These are phyloP conservation scores for Naganishia sp. DNA, from an alignment of 1,284 basidiomycete species.

Conservation along the genomic window DNA sequence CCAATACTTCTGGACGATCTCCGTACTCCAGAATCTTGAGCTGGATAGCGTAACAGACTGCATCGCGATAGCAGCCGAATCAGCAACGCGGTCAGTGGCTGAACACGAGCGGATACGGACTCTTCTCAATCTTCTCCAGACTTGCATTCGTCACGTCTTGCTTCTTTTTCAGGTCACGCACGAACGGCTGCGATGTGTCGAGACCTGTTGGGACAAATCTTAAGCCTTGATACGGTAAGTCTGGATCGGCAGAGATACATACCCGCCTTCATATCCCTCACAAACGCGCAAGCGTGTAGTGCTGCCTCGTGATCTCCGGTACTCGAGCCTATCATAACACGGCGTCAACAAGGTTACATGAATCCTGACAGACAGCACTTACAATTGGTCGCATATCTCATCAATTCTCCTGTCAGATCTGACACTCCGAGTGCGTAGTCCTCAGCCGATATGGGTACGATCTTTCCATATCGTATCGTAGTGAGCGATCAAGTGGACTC, in stretches of 20 bases:
- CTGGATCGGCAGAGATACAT: constrained; percentile 38
- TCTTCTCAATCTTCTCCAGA: constrained; percentile 89
- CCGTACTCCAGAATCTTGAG: constrained; percentile 52
- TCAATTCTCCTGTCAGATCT: constrained; percentile 92
- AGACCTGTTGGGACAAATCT: constrained; percentile 61
- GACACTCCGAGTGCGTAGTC: constrained; percentile 92
- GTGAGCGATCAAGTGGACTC: background rate
- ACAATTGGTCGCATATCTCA: constrained; percentile 82
- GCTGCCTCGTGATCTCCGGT: constrained; percentile 72
- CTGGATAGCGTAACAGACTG: constrained; percentile 53
- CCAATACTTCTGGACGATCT: constrained; percentile 52
- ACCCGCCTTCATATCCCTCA: constrained; percentile 76
- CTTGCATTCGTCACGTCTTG: constrained; percentile 81
- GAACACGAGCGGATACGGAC: constrained; percentile 56
- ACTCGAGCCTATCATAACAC: constrained; percentile 62
- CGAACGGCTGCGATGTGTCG: constrained; percentile 68
- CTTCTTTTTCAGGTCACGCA: constrained; percentile 79
- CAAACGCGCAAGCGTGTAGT: constrained; percentile 70
- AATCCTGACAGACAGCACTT: constrained; percentile 21
- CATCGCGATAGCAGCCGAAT: background rate
- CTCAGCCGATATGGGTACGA: constrained; percentile 51
- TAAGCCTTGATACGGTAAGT: background rate
- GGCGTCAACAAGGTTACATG: constrained; percentile 8
- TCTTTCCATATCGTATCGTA: background rate
- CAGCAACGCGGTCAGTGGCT: background rate